These are phyloP conservation scores for Domatiomyces globalis DNA, from an alignment of 2,329 filamentous ascomycete genomes.

Conservation along the genomic window DNA sequence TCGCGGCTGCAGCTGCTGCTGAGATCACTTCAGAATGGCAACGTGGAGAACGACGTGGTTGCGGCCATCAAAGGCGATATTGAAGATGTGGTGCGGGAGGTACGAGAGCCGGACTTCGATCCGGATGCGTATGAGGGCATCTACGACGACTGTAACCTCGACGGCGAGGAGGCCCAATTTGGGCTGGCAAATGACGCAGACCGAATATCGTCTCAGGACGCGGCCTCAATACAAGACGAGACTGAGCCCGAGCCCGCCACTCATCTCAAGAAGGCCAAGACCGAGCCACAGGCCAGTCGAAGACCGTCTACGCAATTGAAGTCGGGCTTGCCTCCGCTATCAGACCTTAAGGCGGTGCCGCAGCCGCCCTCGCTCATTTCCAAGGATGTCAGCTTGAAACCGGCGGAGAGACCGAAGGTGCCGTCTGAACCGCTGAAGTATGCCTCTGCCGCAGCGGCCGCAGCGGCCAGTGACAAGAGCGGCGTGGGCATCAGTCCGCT, in stretches of 20 bases:
- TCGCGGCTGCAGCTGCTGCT: slow-evolving; percentile 81
- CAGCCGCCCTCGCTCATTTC: slow-evolving; percentile 25
- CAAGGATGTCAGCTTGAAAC: slow-evolving; percentile 65
- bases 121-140: slow-evolving; percentile 69
- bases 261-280: slow-evolving; percentile 42
- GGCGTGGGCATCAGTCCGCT: slow-evolving; percentile 81
- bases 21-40: slow-evolving; percentile 81
- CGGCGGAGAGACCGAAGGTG: slow-evolving; percentile 70
- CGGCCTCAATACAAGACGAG: slow-evolving; percentile 83
- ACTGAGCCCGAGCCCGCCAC: slow-evolving; percentile 41
- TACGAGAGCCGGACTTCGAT: slow-evolving; percentile 75
- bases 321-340: slow-evolving; percentile 72
- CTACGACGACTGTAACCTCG: slow-evolving; percentile 85
- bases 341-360: slow-evolving; percentile 60
- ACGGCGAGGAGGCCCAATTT: slow-evolving; percentile 80
- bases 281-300: slow-evolving; percentile 47
- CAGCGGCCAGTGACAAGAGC: slow-evolving; percentile 79
- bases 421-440: slow-evolving; percentile 91
- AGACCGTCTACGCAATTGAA: slow-evolving; percentile 82
- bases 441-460: slow-evolving; percentile 86
- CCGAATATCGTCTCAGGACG: slow-evolving; percentile 84
- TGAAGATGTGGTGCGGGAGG: slow-evolving; percentile 86
- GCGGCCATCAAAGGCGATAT: slow-evolving; percentile 82
- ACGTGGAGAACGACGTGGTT: slow-evolving; percentile 74
- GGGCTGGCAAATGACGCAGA: slow-evolving; percentile 72